phyloP scores from a whole-genome alignment of 2,329 filamentous ascomycete species.

The Sporothrix curviconia region DNA sequence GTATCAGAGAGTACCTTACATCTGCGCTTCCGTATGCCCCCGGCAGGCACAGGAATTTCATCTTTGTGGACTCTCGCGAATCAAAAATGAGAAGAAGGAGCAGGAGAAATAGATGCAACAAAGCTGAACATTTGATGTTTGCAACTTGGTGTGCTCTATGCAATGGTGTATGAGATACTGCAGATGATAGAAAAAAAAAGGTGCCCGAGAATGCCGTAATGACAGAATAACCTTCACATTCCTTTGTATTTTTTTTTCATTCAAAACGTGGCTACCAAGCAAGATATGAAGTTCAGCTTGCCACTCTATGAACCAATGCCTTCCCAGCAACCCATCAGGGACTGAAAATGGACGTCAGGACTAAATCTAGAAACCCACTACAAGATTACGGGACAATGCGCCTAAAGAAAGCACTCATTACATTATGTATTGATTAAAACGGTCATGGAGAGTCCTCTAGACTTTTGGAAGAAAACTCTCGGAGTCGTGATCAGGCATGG shows the following conservation, averaged over 20 bases:
- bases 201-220: too few relatives aligned
- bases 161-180: too few relatives aligned
- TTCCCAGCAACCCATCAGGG: too few relatives aligned
- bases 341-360: too few relatives aligned
- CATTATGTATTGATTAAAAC: background rate
- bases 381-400: background rate
- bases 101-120: background rate
- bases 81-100: background rate
- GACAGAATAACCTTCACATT: background rate
- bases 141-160: too few relatives aligned
- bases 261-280: background rate
- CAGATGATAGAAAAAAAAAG: too few relatives aligned
- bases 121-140: too few relatives aligned
- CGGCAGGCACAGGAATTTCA: slow-evolving; percentile 53
- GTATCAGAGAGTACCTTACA: slow-evolving; percentile 31
- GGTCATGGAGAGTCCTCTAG: background rate
- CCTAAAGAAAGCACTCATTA: background rate
- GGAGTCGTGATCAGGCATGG: background rate
- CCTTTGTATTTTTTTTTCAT: background rate
- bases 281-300: background rate
- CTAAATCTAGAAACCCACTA: background rate
- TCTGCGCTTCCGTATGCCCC: slow-evolving; percentile 52
- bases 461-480: background rate
- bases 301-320: too few relatives aligned
- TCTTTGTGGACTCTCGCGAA: slow-evolving; percentile 26